These are phyloP conservation scores for Trametes cingulata DNA, from an alignment of 768 basidiomycete genomes.

Conservation along the genomic window DNA sequence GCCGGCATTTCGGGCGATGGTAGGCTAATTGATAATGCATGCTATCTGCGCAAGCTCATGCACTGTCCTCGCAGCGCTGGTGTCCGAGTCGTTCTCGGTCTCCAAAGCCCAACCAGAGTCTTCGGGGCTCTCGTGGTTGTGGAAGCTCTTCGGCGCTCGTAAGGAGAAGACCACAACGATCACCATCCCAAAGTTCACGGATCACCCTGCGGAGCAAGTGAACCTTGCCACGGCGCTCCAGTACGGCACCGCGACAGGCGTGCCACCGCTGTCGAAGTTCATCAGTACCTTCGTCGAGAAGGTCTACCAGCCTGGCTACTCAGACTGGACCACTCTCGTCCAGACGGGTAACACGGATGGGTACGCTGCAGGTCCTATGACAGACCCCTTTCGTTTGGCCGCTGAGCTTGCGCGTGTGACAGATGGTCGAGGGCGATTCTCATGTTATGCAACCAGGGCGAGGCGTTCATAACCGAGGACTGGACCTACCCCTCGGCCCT, in stretches of 20 bases:
- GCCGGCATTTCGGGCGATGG: conserved; percentile 56
- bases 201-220: conserved; percentile 43
- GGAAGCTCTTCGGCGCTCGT: conserved; percentile 48
- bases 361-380: conserved; percentile 18
- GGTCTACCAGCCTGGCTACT: conserved; percentile 61
- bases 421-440: conserved; percentile 57
- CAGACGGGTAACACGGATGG: conserved; percentile 76
- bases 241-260: conserved; percentile 57
- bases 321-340: conserved; percentile 56
- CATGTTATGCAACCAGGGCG: conserved; percentile 68
- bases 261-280: conserved; percentile 57
- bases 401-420: conserved; percentile 8
- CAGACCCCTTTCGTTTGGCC: neutral
- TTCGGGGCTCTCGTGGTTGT: conserved; percentile 53
- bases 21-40: conserved; percentile 10
- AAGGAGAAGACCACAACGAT: conserved; percentile 50
- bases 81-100: conserved; percentile 51
- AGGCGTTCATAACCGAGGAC: conserved; percentile 59
- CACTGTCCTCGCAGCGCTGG: conserved; percentile 34
- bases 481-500: conserved; percentile 76
- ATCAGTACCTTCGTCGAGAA: conserved; percentile 55
- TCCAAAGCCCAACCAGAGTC: conserved; percentile 25
- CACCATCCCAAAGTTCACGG: conserved; percentile 62
- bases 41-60: neutral
- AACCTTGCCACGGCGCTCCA: conserved; percentile 70